phyloP scores from a whole-genome alignment of 495 filamentous ascomycete genomes.

The Aspergillus nanangensis region DNA sequence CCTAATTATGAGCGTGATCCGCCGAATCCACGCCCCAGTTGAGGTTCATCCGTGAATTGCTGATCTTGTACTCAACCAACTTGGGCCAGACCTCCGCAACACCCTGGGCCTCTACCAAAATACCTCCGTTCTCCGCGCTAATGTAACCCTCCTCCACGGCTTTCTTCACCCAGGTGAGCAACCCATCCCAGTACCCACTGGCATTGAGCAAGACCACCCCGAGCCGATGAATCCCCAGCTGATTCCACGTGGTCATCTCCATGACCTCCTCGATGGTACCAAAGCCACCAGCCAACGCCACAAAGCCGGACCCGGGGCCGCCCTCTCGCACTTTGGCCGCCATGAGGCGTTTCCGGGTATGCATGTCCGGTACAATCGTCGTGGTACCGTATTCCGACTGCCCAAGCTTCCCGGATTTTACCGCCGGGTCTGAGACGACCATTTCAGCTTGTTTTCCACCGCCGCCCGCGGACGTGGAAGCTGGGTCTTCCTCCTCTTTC shows the following conservation, averaged over 20 bases:
- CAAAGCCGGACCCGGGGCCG: constrained; percentile 80
- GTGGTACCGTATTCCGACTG: constrained; percentile 73
- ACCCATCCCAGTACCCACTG: constrained; percentile 85
- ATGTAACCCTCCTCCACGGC: constrained; percentile 78
- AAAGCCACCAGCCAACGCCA: constrained; percentile 85
- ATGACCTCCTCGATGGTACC: constrained; percentile 96
- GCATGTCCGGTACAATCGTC: constrained; percentile 91
- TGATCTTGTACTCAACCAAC: constrained; percentile 70
- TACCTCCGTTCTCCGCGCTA: constrained; percentile 57
- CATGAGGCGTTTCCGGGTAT: constrained; percentile 91
- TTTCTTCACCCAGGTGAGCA: constrained; percentile 76
- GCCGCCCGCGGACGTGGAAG: constrained; percentile 13
- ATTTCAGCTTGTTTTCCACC: constrained; percentile 41
- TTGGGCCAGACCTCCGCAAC: constrained; percentile 66
- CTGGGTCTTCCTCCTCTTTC: constrained; percentile 9
- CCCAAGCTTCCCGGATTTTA: constrained; percentile 47
- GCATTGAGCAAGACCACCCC: constrained; percentile 81
- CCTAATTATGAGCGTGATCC: too few relatives aligned
- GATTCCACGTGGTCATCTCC: constrained; percentile 97
- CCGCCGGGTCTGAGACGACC: constrained; percentile 21
- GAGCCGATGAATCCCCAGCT: constrained; percentile 84
- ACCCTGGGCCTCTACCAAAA: constrained; percentile 70
- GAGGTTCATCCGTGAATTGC: constrained; percentile 69
- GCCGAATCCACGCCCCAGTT: constrained; percentile 79
- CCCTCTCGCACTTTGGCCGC: constrained; percentile 77